phyloP scores from a whole-genome alignment of 331 rosid species.

The Malus hybrid region DNA sequence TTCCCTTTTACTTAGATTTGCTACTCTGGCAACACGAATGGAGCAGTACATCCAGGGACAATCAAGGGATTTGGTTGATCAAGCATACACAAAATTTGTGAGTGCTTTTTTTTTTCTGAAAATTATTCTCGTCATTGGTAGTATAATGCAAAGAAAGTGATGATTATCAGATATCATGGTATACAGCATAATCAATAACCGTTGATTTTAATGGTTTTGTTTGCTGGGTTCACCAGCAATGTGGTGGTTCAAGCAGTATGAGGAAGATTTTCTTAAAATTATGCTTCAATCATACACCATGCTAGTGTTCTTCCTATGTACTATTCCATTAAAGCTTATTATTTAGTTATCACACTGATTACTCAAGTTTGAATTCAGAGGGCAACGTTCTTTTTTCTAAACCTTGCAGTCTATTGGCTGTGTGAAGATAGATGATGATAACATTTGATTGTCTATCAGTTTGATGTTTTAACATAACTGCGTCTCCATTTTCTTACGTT shows the following conservation, averaged over 20 bases:
- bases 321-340: background rate
- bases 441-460: background rate
- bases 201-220: background rate
- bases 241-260: background rate
- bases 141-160: background rate
- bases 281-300: background rate
- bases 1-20: conserved; percentile 52
- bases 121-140: background rate
- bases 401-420: background rate
- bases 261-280: background rate
- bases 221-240: background rate
- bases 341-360: no score
- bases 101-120: conserved; percentile 18
- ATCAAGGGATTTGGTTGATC: conserved; percentile 98
- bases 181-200: background rate
- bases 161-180: background rate
- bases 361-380: no score
- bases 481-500: background rate
- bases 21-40: conserved; percentile 90
- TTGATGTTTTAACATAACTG: background rate
- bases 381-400: background rate
- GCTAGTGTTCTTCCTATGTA: background rate
- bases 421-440: background rate
- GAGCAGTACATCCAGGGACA: conserved; percentile 94
- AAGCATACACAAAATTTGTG: conserved; percentile 93